A percentile compares a stretch with the other conserved stretches of the same genome.
Evolutionary conservation across 441 rosid genomes (phyloP).

Genomic region (Corymbia citriodora): DNA sequence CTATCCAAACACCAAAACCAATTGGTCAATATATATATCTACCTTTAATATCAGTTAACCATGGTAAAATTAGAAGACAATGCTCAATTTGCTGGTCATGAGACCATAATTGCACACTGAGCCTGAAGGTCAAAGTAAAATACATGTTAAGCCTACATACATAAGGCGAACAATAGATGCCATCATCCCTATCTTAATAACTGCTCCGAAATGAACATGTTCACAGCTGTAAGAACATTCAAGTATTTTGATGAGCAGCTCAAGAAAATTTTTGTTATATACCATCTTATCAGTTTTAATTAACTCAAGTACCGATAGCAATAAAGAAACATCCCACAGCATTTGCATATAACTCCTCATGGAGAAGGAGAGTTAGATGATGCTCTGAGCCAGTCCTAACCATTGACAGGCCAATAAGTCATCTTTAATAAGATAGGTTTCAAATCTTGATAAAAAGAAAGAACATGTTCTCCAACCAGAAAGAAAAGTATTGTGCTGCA

Average conservation of each 20-base stretch:
- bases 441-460: not conserved
- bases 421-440: not conserved
- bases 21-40: not conserved
- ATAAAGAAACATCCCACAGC: not conserved
- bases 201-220: not conserved
- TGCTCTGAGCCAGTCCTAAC: not conserved
- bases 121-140: not conserved
- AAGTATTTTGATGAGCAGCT: not conserved
- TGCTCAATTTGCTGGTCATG: not conserved
- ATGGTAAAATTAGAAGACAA: not conserved
- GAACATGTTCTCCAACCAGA: not conserved
- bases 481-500: not conserved
- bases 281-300: not conserved
- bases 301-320: not conserved
- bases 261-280: not conserved
- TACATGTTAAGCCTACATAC: not conserved
- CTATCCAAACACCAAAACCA: not conserved
- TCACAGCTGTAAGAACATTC: not conserved
- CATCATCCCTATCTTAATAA: not conserved
- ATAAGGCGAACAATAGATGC: not conserved
- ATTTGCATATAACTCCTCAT: not conserved
- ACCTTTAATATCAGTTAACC: not conserved
- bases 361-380: not conserved
- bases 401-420: not conserved
- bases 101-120: not conserved